Conservation (phyloP, 805 yeast genomes). For the Wilhelminamyces savonicus region DNA sequence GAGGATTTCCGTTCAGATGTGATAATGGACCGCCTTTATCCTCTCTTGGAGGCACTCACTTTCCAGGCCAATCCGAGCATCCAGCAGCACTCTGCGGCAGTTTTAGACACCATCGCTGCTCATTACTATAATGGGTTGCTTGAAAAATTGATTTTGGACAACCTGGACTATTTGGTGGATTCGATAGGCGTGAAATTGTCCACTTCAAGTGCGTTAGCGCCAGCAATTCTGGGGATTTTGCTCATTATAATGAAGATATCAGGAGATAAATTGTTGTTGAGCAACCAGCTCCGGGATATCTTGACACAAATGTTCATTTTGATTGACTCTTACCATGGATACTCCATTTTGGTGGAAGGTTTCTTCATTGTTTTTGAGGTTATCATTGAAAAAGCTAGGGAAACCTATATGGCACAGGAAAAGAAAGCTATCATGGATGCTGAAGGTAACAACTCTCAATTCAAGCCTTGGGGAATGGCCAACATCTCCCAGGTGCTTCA, state of each 20-base stretch:
- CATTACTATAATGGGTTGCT: conserved; percentile 53
- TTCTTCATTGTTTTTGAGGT: conserved; percentile 67
- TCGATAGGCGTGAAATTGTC: conserved; percentile 65
- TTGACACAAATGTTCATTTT: conserved; percentile 68
- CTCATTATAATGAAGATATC: conserved; percentile 64
- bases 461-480: conserved; percentile 58
- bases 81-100: conserved; percentile 48
- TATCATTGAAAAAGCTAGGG: conserved; percentile 43
- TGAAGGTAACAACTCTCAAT: conserved; percentile 6
- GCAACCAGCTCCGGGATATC: conserved; percentile 61
- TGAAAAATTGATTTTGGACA: conserved; percentile 49
- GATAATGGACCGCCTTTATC: conserved; percentile 65
- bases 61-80: conserved; percentile 38
- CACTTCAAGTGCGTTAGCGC: conserved; percentile 59
- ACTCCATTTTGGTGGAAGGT: conserved; percentile 62
- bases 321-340: conserved; percentile 82
- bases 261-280: conserved; percentile 54
- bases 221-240: conserved; percentile 65
- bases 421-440: conserved; percentile 1
- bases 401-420: conserved; percentile 23
- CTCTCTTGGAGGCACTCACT: conserved; percentile 69
- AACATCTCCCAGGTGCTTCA: conserved; percentile 37
- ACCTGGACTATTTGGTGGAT: conserved; percentile 78
- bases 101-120: conserved; percentile 40
- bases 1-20: conserved; percentile 40